phyloP scores from a whole-genome alignment of 2,329 filamentous ascomycete species.

The Chalaropsis thielavioides region DNA sequence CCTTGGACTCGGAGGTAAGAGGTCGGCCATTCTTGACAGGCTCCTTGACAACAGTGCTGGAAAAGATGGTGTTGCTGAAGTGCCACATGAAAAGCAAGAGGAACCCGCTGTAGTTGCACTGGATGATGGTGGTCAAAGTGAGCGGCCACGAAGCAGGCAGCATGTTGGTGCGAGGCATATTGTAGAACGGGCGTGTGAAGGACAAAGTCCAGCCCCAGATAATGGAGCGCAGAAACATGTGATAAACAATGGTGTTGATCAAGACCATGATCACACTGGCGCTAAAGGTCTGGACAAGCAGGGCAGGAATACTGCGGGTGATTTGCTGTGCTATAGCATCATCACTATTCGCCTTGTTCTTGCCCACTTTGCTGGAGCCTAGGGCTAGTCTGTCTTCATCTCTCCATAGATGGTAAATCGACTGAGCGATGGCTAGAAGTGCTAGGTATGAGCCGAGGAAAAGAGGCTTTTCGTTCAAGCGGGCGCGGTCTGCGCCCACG shows the following conservation, averaged over 20 bases:
- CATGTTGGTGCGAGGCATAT: slow-evolving; percentile 56
- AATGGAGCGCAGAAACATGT: slow-evolving; percentile 43
- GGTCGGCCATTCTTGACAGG: slow-evolving; percentile 76
- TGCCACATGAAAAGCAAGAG: slow-evolving; percentile 63
- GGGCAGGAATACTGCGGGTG: slow-evolving; percentile 6
- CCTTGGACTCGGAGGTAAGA: slow-evolving; percentile 70
- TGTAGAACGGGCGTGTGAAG: slow-evolving; percentile 59
- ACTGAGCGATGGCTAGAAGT: slow-evolving; percentile 54
- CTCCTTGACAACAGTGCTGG: slow-evolving; percentile 62
- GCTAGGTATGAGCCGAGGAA: slow-evolving; percentile 61
- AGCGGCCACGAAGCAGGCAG: slow-evolving; percentile 44
- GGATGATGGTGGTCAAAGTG: slow-evolving; percentile 40
- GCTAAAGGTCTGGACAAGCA: slow-evolving; percentile 24
- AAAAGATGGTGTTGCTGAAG: slow-evolving; percentile 61
- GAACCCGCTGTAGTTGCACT: slow-evolving; percentile 46
- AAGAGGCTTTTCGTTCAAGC: slow-evolving; percentile 74
- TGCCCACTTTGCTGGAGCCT: slow-evolving; percentile 21
- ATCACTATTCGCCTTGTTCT: slow-evolving; percentile 5
- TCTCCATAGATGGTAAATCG: slow-evolving; percentile 50
- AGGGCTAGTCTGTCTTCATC: slow-evolving; percentile 56
- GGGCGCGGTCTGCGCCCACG: slow-evolving; percentile 54
- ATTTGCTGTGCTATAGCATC: slow-evolving; percentile 16
- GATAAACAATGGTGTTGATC: slow-evolving; percentile 44
- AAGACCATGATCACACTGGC: slow-evolving; percentile 29
- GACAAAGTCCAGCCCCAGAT: slow-evolving; percentile 57